Conservation (phyloP, 768 basidiomycete species). For the Lactifluus rugatus region DNA sequence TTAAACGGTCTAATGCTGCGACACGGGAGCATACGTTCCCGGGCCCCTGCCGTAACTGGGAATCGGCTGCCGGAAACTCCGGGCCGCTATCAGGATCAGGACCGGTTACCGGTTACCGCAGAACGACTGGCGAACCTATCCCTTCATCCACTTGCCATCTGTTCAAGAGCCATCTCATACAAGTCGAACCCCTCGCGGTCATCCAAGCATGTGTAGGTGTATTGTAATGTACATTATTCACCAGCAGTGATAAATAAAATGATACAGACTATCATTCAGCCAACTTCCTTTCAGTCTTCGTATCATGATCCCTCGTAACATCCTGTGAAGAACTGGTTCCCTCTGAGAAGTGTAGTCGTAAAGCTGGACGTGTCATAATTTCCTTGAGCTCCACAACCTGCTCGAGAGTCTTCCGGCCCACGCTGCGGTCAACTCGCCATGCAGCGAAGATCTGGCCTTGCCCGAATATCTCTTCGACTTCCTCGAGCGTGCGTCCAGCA, state of each 20-base stretch:
- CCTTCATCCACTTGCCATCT: no score
- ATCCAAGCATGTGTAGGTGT: no score
- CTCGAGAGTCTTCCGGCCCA: slow-evolving; percentile 51
- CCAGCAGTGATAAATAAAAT: no score
- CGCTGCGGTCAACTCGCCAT: slow-evolving; percentile 54
- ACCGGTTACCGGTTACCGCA: no score
- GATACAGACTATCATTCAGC: background rate
- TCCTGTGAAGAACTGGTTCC: background rate
- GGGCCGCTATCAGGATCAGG: no score
- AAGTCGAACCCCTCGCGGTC: no score
- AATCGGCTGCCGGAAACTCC: no score
- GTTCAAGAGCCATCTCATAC: no score
- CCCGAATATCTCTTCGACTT: slow-evolving; percentile 68
- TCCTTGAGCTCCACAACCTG: slow-evolving; percentile 31
- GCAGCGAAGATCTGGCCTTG: slow-evolving; percentile 61
- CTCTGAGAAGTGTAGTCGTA: background rate
- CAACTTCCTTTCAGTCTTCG: background rate
- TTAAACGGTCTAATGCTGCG: background rate
- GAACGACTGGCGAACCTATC: no score
- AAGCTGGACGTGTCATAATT: background rate
- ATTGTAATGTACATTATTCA: no score
- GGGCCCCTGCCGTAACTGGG: background rate
- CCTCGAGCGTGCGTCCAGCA: slow-evolving; percentile 61
- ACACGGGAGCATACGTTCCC: background rate
- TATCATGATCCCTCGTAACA: background rate